These are phyloP conservation scores for Coemansia sp. DNA, from an alignment of 192 early-diverging fungal species.

Conservation along the genomic window DNA sequence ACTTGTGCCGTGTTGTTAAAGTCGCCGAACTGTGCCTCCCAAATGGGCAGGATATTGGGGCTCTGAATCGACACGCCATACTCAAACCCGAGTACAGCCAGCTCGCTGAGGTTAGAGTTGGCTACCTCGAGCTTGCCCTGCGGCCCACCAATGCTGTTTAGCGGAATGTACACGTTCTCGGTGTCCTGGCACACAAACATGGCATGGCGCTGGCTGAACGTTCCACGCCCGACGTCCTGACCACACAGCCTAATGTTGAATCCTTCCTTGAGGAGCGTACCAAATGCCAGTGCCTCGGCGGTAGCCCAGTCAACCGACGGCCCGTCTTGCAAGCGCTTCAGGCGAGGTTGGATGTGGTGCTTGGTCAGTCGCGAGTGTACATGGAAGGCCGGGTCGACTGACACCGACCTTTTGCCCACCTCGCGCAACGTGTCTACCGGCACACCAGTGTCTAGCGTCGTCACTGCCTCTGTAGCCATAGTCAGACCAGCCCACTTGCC, in stretches of 20 bases:
- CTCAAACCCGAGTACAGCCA: conserved; percentile 96
- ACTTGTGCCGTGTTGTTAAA: conserved; percentile 97
- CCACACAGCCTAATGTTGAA: conserved; percentile 92
- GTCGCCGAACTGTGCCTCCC: conserved; percentile 99
- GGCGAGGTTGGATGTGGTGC: conserved; percentile 85
- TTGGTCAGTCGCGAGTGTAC: conserved; percentile 86
- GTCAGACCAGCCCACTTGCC: conserved; percentile 82
- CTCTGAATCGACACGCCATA: conserved; percentile 91
- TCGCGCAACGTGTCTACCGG: conserved; percentile 60
- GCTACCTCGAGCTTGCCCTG: conserved; percentile 82
- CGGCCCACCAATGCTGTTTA: conserved; percentile 66
- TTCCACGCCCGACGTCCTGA: conserved; percentile 97
- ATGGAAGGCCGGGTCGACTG: conserved; percentile 63
- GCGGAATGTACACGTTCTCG: conserved; percentile 81
- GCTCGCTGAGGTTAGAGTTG: conserved; percentile 89
- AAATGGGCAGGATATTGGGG: conserved; percentile 85
- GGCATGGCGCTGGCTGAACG: conserved; percentile 95
- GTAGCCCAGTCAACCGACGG: conserved; percentile 92
- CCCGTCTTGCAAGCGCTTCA: conserved; percentile 70
- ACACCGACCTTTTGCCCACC: conserved; percentile 81
- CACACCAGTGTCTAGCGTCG: conserved; percentile 63
- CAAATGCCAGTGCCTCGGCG: conserved; percentile 89
- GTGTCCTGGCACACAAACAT: conserved; percentile 95
- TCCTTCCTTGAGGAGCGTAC: conserved; percentile 80
- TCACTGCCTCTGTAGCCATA: conserved; percentile 59